Percentiles rank a stretch among this genome's conserved stretches.
Evolutionary conservation across 257 asterid species (phyloP).

Genomic region (Henckelia pumila): DNA sequence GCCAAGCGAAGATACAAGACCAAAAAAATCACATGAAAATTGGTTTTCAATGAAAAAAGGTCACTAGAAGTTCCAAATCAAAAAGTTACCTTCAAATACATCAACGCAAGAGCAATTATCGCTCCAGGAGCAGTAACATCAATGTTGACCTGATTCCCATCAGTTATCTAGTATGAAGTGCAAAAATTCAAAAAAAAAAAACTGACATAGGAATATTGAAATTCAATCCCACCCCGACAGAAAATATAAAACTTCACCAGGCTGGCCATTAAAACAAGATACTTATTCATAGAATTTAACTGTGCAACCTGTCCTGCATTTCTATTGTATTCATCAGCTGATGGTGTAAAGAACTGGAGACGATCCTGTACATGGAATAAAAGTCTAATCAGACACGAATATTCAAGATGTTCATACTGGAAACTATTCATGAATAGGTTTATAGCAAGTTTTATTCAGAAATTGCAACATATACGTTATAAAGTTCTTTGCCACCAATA

Average conservation of each 20-base stretch:
- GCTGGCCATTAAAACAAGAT: neutral
- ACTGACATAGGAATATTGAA: slow-evolving; percentile 14
- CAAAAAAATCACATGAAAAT: slow-evolving; percentile 2
- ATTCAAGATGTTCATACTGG: slow-evolving; percentile 22
- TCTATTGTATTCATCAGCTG: slow-evolving; percentile 65
- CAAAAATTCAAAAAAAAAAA: slow-evolving; percentile 27
- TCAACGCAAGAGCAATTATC: slow-evolving; percentile 76
- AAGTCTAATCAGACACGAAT: slow-evolving; percentile 28
- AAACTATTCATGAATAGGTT: slow-evolving; percentile 13
- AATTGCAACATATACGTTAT: slow-evolving; percentile 46
- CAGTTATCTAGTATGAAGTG: slow-evolving; percentile 50
- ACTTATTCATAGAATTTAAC: slow-evolving; percentile 10
- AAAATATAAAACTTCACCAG: slow-evolving; percentile 6
- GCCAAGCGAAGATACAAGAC: slow-evolving; percentile 17
- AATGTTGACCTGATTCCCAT: slow-evolving; percentile 65
- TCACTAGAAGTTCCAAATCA: slow-evolving; percentile 8
- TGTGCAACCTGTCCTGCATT: slow-evolving; percentile 70
- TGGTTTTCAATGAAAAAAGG: slow-evolving; percentile 5
- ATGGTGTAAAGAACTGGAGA: slow-evolving; percentile 37
- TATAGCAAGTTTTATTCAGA: slow-evolving; percentile 24
- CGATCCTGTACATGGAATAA: slow-evolving; percentile 50
- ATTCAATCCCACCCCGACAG: slow-evolving; percentile 2
- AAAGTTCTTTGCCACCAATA: slow-evolving; percentile 71
- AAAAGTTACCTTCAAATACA: slow-evolving; percentile 78
- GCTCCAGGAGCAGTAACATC: slow-evolving; percentile 99